These are phyloP conservation scores for Phlebopus sp. DNA, from an alignment of 1,284 basidiomycete genomes.

Conservation along the genomic window DNA sequence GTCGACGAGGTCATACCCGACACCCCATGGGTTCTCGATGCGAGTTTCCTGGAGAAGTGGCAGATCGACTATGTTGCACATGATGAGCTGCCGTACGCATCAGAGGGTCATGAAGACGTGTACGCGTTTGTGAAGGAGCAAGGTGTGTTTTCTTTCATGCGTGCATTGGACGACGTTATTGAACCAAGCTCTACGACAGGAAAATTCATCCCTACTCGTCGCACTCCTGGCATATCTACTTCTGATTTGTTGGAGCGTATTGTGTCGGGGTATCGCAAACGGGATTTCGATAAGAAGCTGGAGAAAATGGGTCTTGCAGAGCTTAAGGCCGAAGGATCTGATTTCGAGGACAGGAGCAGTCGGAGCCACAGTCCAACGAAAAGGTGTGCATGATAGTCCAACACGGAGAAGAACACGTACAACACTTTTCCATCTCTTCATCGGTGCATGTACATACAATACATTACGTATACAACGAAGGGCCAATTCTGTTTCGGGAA, in stretches of 20 bases:
- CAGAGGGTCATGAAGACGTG: slow-evolving; percentile 78
- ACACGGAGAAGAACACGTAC: background rate
- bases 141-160: slow-evolving; percentile 44
- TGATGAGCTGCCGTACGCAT: slow-evolving; percentile 84
- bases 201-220: slow-evolving; percentile 92
- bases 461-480: no score
- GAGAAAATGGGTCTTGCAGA: slow-evolving; percentile 80
- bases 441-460: background rate
- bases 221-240: slow-evolving; percentile 93
- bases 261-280: slow-evolving; percentile 75
- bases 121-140: slow-evolving; percentile 81
- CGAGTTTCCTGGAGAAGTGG: slow-evolving; percentile 79
- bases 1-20: slow-evolving; percentile 95
- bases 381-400: background rate
- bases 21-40: slow-evolving; percentile 89
- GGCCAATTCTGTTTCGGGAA: no score
- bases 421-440: background rate
- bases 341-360: slow-evolving; percentile 26
- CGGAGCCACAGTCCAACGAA: slow-evolving; percentile 1
- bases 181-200: slow-evolving; percentile 46
- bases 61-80: slow-evolving; percentile 97
- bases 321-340: slow-evolving; percentile 53
- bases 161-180: slow-evolving; percentile 4
- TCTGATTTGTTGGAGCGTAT: slow-evolving; percentile 91
- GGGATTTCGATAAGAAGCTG: slow-evolving; percentile 88